Conservation (phyloP, 2,329 filamentous ascomycete species). For the Fonsecaea erecta region DNA sequence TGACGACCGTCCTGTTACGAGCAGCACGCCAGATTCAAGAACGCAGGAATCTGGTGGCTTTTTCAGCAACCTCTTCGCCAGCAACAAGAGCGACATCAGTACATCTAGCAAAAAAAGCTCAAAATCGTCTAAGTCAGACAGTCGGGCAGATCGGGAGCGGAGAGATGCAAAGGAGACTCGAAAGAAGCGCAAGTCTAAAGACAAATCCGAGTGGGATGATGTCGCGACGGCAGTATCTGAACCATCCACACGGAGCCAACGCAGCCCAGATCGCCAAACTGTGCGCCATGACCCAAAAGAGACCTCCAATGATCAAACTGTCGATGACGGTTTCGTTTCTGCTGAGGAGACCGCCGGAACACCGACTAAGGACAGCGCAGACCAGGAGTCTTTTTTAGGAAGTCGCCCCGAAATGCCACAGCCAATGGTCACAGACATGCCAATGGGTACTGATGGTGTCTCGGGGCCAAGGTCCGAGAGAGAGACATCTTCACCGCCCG, state of each 20-base stretch:
- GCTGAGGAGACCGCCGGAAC: conserved; percentile 30
- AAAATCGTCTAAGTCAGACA: conserved; percentile 44
- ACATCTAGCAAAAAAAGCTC: conserved; percentile 39
- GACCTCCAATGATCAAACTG: conserved; percentile 39
- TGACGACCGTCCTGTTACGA: conserved; percentile 26
- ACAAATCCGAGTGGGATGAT: conserved; percentile 24
- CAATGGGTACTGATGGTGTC: conserved; percentile 48
- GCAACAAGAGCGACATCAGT: conserved; percentile 35
- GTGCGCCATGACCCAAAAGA: conserved; percentile 41
- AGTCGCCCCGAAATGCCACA: conserved; percentile 64
- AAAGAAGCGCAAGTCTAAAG: conserved; percentile 35
- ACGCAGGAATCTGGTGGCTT: conserved; percentile 43
- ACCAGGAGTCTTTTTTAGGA: conserved; percentile 66
- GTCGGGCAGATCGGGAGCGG: conserved; percentile 45
- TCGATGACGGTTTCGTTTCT: conserved; percentile 38
- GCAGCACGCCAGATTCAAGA: conserved; percentile 32
- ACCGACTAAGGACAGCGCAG: conserved; percentile 35
- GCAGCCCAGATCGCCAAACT: conserved; percentile 19
- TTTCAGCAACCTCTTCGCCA: conserved; percentile 45
- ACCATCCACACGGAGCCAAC: conserved; percentile 13
- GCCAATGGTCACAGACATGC: conserved; percentile 47
- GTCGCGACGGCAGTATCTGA: conserved; percentile 18
- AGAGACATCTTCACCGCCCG: conserved; percentile 27
- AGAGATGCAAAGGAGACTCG: conserved; percentile 44
- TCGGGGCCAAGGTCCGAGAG: conserved; percentile 46